Base-by-base conservation (phyloP, 1,284 basidiomycete genomes). In the Rhodotorula sp. region DNA sequence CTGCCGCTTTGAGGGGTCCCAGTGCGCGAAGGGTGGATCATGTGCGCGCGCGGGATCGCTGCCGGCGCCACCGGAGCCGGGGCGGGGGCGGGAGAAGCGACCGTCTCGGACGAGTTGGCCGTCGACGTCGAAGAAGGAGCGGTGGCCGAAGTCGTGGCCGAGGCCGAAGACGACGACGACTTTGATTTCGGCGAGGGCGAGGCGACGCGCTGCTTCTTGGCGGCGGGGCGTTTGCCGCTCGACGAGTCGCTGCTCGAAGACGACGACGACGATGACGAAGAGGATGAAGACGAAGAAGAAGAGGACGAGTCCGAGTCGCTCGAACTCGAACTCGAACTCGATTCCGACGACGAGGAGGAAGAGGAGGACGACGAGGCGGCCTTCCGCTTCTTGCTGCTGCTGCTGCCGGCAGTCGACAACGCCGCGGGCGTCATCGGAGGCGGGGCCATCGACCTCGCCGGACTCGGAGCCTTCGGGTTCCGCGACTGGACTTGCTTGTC, bases 321-420 rank as follows among this genome's bases (percentile, higher is more conserved):
- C 21, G 52, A 56, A 29, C n/a, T 49, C 48, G 48, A 49, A 21
- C 48, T 49, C 7, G 48, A 49, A 12, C 15, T 18, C 14, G 70
- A 71, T 39, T 57, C 57, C 39, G 67, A 71, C 15, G 21, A 18
- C 18, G 59, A 58, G 3, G 70, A 74, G 51, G 56, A 70, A 7
- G 77, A 77, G 7, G 57, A 23, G 3, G 57, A 58, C 21, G 74
- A 76, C 2, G 59, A 65, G 0, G 69, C 73, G 1, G 79, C 78
- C 65, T 79, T 79, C 68, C 78, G 76, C 72, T 80, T 80, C 63
- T 73, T 78, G 59, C 54, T 29, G 49, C 43, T 5, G 46, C 46
- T 14, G 58, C 20, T 5, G 58, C 51, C 10, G 67, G 62, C 46
- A 61, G 29, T 62, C 26, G 49, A 52, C 21, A 64, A 43, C 20